Evolutionary conservation across 2,329 filamentous ascomycete genomes (phyloP).

Genomic region (Huntiella omanensis): DNA sequence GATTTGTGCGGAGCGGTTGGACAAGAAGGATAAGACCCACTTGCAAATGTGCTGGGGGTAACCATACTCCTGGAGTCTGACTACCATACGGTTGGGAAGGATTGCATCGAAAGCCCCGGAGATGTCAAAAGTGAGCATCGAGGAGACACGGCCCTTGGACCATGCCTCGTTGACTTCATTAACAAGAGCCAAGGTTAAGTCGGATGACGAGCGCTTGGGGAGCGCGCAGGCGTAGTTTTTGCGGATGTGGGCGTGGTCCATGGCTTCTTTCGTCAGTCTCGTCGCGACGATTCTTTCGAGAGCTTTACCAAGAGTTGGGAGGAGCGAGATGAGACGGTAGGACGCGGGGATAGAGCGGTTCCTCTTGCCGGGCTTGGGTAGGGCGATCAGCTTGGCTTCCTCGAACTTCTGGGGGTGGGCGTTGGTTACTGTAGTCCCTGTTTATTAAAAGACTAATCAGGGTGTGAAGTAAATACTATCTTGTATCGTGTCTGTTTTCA

Average conservation of each 20-base stretch:
- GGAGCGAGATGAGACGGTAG: constrained; percentile 15
- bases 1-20: no score
- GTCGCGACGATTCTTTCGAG: constrained; percentile 15
- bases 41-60: neutral
- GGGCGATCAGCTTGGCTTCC: neutral
- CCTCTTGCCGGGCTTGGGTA: constrained; percentile 10
- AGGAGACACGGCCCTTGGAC: neutral
- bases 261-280: constrained; percentile 12
- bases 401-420: neutral
- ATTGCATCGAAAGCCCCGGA: neutral
- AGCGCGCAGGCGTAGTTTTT: constrained; percentile 14
- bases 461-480: no score
- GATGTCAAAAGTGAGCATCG: constrained; percentile 1
- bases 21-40: no score
- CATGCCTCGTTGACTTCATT: neutral
- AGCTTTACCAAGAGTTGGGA: constrained; percentile 16
- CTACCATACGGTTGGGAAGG: neutral
- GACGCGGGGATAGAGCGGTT: constrained; percentile 12
- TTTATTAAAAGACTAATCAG: no score
- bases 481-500: no score
- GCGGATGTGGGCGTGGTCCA: constrained; percentile 13
- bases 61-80: neutral
- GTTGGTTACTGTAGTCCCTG: no score
- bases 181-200: constrained; percentile 13
- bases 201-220: constrained; percentile 12